Evolutionary conservation across 345 rosid genomes (phyloP).

Genomic region (Eucalyptus globulus): DNA sequence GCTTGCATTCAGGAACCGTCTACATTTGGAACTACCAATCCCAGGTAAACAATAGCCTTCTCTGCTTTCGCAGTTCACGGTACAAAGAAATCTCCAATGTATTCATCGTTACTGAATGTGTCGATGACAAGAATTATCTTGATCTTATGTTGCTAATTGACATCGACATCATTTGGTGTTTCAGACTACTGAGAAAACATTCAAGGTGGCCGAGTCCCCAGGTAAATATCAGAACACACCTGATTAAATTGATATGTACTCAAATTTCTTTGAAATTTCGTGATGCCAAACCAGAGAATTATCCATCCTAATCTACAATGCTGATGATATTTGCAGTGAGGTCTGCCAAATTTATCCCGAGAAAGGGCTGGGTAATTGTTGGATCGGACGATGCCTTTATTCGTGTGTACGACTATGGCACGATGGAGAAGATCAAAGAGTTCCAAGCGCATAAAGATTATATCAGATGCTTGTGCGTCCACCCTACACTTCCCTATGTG

Average conservation of each 20-base stretch:
- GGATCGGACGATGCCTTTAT: conserved; percentile 22
- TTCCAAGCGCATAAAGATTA: conserved; percentile 19
- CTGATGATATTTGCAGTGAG: conserved; percentile 2
- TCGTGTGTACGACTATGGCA: conserved; percentile 8
- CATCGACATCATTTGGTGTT: not conserved
- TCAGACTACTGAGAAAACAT: not conserved
- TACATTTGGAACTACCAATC: too few relatives aligned
- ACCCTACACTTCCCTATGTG: conserved; percentile 10
- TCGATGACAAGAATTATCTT: not conserved
- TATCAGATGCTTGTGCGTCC: conserved; percentile 15
- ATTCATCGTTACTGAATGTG: too few relatives aligned
- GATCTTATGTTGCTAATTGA: not conserved
- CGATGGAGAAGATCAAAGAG: conserved; percentile 14
- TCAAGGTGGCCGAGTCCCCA: not conserved
- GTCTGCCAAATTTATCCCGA: conserved; percentile 21
- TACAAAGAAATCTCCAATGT: too few relatives aligned
- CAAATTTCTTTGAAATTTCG: not conserved
- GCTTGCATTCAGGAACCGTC: too few relatives aligned
- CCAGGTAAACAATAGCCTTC: too few relatives aligned
- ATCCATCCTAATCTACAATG: not conserved
- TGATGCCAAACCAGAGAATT: not conserved
- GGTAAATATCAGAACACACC: not conserved
- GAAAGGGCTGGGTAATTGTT: conserved; percentile 16
- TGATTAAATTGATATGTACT: not conserved
- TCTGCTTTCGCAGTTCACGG: too few relatives aligned